Evolutionary conservation across 768 basidiomycete genomes (phyloP), one percentile per base, ranked within the genome.

Genomic region (Termitomyces sp.): DNA sequence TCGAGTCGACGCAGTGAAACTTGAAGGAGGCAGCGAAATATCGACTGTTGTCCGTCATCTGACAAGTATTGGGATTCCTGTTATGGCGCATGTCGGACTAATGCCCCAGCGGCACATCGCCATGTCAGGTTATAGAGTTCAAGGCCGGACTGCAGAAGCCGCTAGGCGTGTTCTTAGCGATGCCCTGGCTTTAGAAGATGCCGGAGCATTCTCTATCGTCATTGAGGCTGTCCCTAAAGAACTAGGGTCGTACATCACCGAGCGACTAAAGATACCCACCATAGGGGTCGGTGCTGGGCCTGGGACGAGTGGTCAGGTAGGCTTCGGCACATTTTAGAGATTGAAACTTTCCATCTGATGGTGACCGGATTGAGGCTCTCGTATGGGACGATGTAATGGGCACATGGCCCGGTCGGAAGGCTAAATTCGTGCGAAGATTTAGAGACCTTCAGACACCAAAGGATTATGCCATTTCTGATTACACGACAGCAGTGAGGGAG

Each of bases 241-340:
- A 54, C 74, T 99, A n/a, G 95, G 86, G 0, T 74, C 75, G 59
- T 85, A 86, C 65, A 82, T 98, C 67, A 95, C 95, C 2, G 75
- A 80, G 21, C 70, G 74, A 8, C 71, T 95, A 52, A 70, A 65
- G 29, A 82, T 95, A 21, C 89, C 92, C 23, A 98, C 95, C 1
- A 97, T 99, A 63, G 96, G 96, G 5, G 97, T 99, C 60, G 96
- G 96, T 38, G 96, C 96, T 0, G 96, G 96, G 3, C 81, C 85
- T 11, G 77, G 77, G 32, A 92, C 90, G 41, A 84, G 74, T 62
- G 96, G 96, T 2, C 96, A 95, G 77, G 81, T 78, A 56, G 47
- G 40, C 3, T 45, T 59, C 11, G 21, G 59, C 54, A 46, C 48
- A 14, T 8, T 32, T 49, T 23, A 7, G 16, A 29, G 44, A 16